Base-by-base conservation (phyloP, 2,329 filamentous ascomycete genomes). In the Trichophyton schoenleinii region DNA sequence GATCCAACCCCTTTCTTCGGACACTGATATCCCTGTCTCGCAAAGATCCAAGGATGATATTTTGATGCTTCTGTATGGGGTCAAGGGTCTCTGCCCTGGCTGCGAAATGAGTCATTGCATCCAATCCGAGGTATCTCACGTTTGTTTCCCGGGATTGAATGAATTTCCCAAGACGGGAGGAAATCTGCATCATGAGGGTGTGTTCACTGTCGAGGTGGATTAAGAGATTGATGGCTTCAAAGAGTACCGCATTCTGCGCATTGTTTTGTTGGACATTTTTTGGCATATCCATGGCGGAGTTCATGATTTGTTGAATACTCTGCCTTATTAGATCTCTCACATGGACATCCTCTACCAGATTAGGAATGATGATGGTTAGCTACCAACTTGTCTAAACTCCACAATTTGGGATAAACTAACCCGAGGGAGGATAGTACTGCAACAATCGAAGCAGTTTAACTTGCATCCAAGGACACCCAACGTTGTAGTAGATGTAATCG, bases 201-300 rank as follows among this genome's bases (percentile, higher is more conserved):
- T 92, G 88, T 73, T 99, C 94, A 0, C 91, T 96, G 68, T 97
- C 94, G 25, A 99, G 83, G 71, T 99, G 94, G 66, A 99, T 99
- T 67, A 96, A 94, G 52, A 99, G 83, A 71, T 99, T 96, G 74
- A 99, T 99, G 25, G 94, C 95, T 78, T 99, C 94, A 70, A 99
- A 99, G 0, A 99, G 81, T 13, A 99, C 91, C 0, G 94, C 94
- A 70, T 99, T 99, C 71, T 97, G 94, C 0, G 94, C 94, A 71
- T 99, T 99, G 74, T 99, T 99, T 72, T 99, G 94, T 75, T 99
- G 94, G 15, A 99, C 94, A 69, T 99, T 99, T 77, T 97, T 99
- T 60, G 90, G 94, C 71, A 89, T 86, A 70, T 97, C 92, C 79
- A 95, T 86, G 1, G 94, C 92, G 42, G 89, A 80, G 69, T 96